Conservation (phyloP, 306 rosid genomes). For the Benincasa hispida region DNA sequence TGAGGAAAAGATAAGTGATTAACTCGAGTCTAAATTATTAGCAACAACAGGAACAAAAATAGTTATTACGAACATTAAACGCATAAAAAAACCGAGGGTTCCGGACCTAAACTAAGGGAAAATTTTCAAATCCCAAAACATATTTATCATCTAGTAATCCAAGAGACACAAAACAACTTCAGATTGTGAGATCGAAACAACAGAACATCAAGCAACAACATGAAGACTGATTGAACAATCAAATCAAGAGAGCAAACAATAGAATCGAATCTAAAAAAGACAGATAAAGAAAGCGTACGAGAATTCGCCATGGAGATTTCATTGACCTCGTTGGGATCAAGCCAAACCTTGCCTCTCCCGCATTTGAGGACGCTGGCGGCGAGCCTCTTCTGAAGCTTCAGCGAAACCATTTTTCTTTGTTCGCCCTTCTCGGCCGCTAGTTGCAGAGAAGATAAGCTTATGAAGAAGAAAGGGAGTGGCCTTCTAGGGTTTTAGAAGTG, state of each 20-base stretch:
- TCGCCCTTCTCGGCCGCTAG: background rate
- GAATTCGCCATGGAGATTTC: slow-evolving; percentile 98
- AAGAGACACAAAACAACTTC: background rate
- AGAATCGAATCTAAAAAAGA: background rate
- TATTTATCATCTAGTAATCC: background rate
- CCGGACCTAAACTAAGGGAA: background rate
- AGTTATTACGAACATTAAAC: background rate
- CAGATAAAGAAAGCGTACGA: slow-evolving; percentile 23
- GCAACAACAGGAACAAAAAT: background rate
- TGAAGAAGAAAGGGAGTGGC: background rate
- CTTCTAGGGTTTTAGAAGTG: slow-evolving; percentile 5
- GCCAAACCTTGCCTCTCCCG: slow-evolving; percentile 93
- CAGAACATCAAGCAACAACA: background rate
- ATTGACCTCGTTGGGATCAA: slow-evolving; percentile 80
- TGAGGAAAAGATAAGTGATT: background rate
- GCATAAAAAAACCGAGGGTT: background rate
- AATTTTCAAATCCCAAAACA: background rate
- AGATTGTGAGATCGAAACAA: background rate
- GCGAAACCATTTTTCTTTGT: slow-evolving; percentile 49
- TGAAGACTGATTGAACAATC: background rate
- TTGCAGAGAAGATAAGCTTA: background rate
- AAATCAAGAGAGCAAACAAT: background rate
- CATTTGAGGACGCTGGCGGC: slow-evolving; percentile 89
- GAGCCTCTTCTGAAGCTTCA: slow-evolving; percentile 86
- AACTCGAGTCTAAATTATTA: background rate